Evolutionary conservation across 768 basidiomycete species (phyloP), one percentile per base, ranked within the genome.

Genomic region (Tephrocybe sp.): DNA sequence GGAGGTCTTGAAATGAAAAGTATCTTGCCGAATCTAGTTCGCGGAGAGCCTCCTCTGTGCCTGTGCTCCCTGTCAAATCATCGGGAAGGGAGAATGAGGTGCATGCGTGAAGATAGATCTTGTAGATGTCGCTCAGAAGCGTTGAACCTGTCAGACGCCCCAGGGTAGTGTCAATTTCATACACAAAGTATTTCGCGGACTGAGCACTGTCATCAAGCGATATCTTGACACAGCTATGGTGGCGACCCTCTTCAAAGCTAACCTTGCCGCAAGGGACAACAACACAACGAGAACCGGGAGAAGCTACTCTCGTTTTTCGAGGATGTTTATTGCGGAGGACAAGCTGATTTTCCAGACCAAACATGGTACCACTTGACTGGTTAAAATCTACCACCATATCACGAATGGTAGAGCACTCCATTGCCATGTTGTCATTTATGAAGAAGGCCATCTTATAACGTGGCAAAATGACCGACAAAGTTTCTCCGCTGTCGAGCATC

Each of bases 21-120:
- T 61, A 70, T 8, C 62, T 51, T 5, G 73, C 69, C 0, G 73
- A 74, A 9, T 51, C 51, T 21, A 80, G 59, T 36, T 70, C 57
- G 40, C 63, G 54, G 16, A 79, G 55, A 1, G 77, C 77, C 38
- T 78, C 68, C 32, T 75, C 69, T 1, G 70, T 69, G 3, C 79
- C 79, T 0, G 72, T 73, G 7, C 70, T 69, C 15, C 56, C 54
- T 0, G 71, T 75, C 16, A 80, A 61, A 3, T 75, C 73, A 58
- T 80, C 78, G 9, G 66, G 62, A 13, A 72, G 58, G 38, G 67
- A 68, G 36, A 71, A 67, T 22, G 71, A 71, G 2, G 70, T 78
- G 2, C 77, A 49, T 15, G 74, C 72, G 36, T 81, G 79, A 13
- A 81, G 63, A 43, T 75, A 75, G 2, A 69, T 62, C 38, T 63